Base-by-base conservation (phyloP, 2,329 filamentous ascomycete genomes). In the Colletotrichum sp. region DNA sequence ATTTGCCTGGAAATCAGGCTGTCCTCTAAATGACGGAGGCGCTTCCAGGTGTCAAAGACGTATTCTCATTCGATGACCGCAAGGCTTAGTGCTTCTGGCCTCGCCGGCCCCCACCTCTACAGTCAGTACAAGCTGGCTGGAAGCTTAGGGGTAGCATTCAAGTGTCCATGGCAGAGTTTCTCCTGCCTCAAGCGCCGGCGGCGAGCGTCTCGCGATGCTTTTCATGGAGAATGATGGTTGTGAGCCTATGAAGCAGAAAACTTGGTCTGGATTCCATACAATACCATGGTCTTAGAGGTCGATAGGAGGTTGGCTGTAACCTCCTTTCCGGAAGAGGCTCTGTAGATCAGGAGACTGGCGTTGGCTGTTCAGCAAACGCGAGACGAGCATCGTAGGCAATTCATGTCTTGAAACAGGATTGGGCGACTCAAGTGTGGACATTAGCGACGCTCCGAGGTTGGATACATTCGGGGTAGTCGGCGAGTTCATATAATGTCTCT, bases 171-270 rank as follows among this genome's bases (percentile, higher is more conserved):
- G 69, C 57, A 32, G 34, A 34, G 22, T 34, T 26, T 52, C 44
- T 30, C 22, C 52, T 52, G 22, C 18, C 26, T 9, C 57, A 68
- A 76, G 74, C 70, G 74, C 74, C 65, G 30, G 15, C 22, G 6
- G 8, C 30, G 71, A 48, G 74, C 74, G 74, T 65, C 32, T 76
- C 73, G 73, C 73, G 60, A 26, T 18, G 22, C 6, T 18, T 9
- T 2, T 64, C 63, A 52, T 18, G 18, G 5, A 12, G 28, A n/a
- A 8, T 18, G 28, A 26, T n/a, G 30, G 6, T 10, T 67, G 18
- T 28, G 18, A 32, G 68, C 72, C 72, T 72, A 55, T 72, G 55
- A 24, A 57, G n/a, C 8, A 16, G 13, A 39, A 8, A 8, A 22
- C 4, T 48, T 24, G 32, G 22, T 6, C 13, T 22, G 32, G 18